Evolutionary conservation across 352 stramenopile species (phyloP), one percentile per base, ranked within the genome.

Genomic region (Discostella stelligera): DNA sequence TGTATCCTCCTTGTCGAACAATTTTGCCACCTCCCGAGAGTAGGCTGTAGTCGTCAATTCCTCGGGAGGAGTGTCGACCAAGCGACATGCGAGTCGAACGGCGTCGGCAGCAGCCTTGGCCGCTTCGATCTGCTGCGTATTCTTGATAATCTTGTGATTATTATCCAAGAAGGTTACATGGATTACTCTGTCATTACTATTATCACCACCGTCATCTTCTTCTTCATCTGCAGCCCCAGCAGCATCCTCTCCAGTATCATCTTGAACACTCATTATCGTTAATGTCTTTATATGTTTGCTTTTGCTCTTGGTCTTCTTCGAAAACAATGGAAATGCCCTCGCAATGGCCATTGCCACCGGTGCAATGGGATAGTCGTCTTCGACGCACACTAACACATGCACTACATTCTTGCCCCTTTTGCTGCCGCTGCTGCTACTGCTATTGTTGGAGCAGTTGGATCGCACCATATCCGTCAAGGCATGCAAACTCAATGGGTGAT

Each of bases 31-130:
- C 70, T 97, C 92, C 54, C 92, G 85, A 16, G 97, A 89, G 77
- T 96, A 96, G 14, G 86, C 86, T 61, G 95, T 93, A 41, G 94
- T 94, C 78, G 96, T 94, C 13, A 98, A 80, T 70, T 98, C 87
- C 75, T 98, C 82, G 9, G 77, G 68, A 50, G 71, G 69, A 21
- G 64, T 69, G 25, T 82, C 74, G 20, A 97, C 95, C 37, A 98
- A 89, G 37, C 92, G 86, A 67, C 89, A 85, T 9, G 92, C 91
- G 10, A 98, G 77, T 71, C 95, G 93, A 32, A 98, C 95, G 32
- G 79, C 92, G 44, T 96, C 83, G 3, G 92, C 88, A 52, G 93
- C 94, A 58, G 87, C 85, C 77, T 78, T 88, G 50, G 66, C 70
- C 2, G 74, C 74, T 21, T 71, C 8, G 0, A 89, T 73, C 25